Conservation (phyloP, 768 basidiomycete genomes). For the Suillus alpinus region DNA sequence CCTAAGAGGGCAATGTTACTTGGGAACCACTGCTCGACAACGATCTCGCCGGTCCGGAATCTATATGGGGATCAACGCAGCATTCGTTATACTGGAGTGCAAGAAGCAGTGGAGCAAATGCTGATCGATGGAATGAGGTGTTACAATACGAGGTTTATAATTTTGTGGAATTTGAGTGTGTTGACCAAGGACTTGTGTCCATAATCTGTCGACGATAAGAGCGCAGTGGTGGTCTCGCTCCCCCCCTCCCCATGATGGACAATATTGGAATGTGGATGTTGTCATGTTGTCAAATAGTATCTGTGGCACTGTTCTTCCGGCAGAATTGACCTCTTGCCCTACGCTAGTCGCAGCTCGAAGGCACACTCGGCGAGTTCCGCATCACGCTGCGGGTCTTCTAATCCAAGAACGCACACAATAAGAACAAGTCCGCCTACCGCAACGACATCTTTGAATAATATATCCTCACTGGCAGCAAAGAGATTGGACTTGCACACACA, state of each 20-base stretch:
- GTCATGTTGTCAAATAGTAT: neutral
- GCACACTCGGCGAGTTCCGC: too few relatives aligned
- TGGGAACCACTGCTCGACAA: neutral
- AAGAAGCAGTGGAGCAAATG: neutral
- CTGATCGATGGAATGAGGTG: neutral
- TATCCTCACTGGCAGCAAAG: constrained; percentile 1
- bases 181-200: neutral
- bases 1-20: neutral
- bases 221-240: neutral
- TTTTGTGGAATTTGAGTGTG: neutral
- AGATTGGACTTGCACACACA: constrained; percentile 1
- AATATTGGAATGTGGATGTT: neutral
- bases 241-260: neutral
- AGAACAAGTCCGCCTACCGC: constrained; percentile 1
- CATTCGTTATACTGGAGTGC: neutral
- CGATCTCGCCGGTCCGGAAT: neutral
- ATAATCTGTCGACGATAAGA: neutral
- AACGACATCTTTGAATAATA: constrained; percentile 5
- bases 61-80: neutral
- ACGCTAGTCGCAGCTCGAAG: neutral
- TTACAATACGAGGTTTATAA: neutral
- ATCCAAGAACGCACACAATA: neutral
- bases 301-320: neutral
- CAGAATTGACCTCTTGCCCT: neutral
- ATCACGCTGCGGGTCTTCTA: constrained; percentile 2